These are phyloP conservation scores for Zalaria obscura DNA, from an alignment of 2,329 filamentous ascomycete genomes.

Conservation along the genomic window DNA sequence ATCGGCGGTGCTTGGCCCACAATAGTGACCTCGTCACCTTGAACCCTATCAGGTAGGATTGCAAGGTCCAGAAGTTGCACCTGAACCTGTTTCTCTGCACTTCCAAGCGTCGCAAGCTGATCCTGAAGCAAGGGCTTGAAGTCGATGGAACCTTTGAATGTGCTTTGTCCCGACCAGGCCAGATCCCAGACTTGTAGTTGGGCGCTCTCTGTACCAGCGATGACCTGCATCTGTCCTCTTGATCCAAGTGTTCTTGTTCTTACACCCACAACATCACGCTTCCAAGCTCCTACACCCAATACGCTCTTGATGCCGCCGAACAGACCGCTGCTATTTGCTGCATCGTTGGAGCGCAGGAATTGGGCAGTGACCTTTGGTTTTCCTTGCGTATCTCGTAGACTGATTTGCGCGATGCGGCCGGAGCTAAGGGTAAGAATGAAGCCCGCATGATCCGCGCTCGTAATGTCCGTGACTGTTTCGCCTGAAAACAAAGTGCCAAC, in stretches of 20 bases:
- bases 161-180: slow-evolving; percentile 73
- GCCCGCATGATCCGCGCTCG: slow-evolving; percentile 75
- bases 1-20: slow-evolving; percentile 11
- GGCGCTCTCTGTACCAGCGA: slow-evolving; percentile 65
- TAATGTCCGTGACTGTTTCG: slow-evolving; percentile 62
- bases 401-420: slow-evolving; percentile 76
- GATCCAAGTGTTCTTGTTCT: slow-evolving; percentile 56
- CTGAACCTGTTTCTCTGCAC: slow-evolving; percentile 40
- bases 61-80: slow-evolving; percentile 64
- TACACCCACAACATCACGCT: slow-evolving; percentile 69
- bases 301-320: slow-evolving; percentile 71
- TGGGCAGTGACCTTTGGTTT: slow-evolving; percentile 67
- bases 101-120: slow-evolving; percentile 32
- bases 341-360: slow-evolving; percentile 52
- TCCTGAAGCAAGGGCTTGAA: slow-evolving; percentile 48
- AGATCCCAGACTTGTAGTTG: slow-evolving; percentile 77
- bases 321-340: slow-evolving; percentile 47
- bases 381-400: slow-evolving; percentile 73
- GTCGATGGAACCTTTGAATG: slow-evolving; percentile 59
- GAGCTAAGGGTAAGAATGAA: slow-evolving; percentile 76
- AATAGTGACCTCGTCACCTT: slow-evolving; percentile 10
- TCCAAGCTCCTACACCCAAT: slow-evolving; percentile 54
- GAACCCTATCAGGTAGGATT: slow-evolving; percentile 33
- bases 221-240: slow-evolving; percentile 71
- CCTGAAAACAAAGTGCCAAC: slow-evolving; percentile 62